A percentile compares a stretch with the other conserved stretches of the same genome.
Evolutionary conservation across 1,284 basidiomycete species (phyloP).

Genomic region (Moesziomyces globuligerus): DNA sequence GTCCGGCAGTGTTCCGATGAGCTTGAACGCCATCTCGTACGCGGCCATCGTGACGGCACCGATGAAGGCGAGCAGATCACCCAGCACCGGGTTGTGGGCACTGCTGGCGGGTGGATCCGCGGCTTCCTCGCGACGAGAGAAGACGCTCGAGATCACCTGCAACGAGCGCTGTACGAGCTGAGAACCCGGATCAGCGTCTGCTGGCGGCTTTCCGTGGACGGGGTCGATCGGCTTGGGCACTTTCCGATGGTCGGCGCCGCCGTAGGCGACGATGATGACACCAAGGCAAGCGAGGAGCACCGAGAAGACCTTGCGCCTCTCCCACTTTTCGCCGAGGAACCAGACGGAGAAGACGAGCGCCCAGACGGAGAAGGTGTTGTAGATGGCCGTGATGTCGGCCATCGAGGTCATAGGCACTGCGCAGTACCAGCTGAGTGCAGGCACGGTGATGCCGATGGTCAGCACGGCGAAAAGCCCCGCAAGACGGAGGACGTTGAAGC

Average conservation of each 20-base stretch:
- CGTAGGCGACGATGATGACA: constrained; percentile 63
- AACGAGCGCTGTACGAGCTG: constrained; percentile 9
- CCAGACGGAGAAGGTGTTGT: constrained; percentile 66
- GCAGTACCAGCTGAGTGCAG: constrained; percentile 65
- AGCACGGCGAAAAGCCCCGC: constrained; percentile 46
- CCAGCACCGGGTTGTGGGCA: constrained; percentile 52
- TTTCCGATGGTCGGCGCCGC: constrained; percentile 55
- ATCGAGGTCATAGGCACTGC: constrained; percentile 65
- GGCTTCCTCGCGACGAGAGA: constrained; percentile 1
- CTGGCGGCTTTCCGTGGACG: constrained; percentile 42
- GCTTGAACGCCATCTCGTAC: constrained; percentile 65
- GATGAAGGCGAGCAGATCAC: constrained; percentile 56
- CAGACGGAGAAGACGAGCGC: constrained; percentile 66
- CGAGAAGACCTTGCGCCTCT: constrained; percentile 57
- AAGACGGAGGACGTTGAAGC: constrained; percentile 41
- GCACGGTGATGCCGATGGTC: constrained; percentile 62
- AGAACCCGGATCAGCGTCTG: constrained; percentile 12
- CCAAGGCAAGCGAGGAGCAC: constrained; percentile 61
- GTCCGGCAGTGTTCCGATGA: constrained; percentile 61
- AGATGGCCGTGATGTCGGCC: constrained; percentile 66
- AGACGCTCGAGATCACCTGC: not conserved
- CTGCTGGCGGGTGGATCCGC: constrained; percentile 16
- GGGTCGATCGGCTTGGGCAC: constrained; percentile 49
- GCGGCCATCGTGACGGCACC: constrained; percentile 66
- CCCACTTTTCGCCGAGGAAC: constrained; percentile 64